These are phyloP conservation scores for Colletotrichum gloeosporioides DNA, from an alignment of 2,329 filamentous ascomycete genomes.

Conservation along the genomic window DNA sequence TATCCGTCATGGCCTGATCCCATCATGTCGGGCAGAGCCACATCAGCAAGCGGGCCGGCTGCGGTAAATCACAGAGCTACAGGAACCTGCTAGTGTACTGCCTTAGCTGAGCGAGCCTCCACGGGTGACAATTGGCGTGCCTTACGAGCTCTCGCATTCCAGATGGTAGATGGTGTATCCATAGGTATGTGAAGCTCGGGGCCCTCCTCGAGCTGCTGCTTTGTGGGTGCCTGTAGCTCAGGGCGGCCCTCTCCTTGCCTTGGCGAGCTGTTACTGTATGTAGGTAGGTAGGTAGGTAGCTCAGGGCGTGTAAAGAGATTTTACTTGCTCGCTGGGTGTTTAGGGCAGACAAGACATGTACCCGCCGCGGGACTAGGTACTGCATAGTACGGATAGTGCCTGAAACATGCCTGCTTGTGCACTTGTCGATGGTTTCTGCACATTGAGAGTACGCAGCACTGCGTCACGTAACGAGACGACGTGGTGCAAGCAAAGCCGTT, in stretches of 20 bases:
- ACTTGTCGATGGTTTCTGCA: neutral
- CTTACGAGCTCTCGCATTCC: neutral
- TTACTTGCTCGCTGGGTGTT: neutral
- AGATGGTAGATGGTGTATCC: neutral
- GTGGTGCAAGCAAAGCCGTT: neutral
- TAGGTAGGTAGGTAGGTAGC: neutral
- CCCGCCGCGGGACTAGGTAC: neutral
- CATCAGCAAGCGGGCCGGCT: conserved; percentile 4
- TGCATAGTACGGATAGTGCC: neutral
- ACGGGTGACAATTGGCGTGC: neutral
- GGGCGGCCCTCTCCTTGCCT: neutral
- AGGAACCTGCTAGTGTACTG: neutral
- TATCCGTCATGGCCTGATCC: conserved; percentile 1
- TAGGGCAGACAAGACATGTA: neutral
- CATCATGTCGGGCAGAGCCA: neutral
- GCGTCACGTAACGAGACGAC: neutral
- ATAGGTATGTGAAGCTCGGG: neutral
- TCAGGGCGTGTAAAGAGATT: neutral
- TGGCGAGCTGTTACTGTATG: too few relatives aligned
- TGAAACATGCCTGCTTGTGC: neutral
- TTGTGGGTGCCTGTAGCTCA: too few relatives aligned
- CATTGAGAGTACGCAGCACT: neutral
- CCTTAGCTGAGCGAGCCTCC: neutral
- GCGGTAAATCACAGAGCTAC: neutral
- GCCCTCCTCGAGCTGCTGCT: neutral